phyloP scores from a whole-genome alignment of 495 filamentous ascomycete genomes.

The Aspergillus hancockii region DNA sequence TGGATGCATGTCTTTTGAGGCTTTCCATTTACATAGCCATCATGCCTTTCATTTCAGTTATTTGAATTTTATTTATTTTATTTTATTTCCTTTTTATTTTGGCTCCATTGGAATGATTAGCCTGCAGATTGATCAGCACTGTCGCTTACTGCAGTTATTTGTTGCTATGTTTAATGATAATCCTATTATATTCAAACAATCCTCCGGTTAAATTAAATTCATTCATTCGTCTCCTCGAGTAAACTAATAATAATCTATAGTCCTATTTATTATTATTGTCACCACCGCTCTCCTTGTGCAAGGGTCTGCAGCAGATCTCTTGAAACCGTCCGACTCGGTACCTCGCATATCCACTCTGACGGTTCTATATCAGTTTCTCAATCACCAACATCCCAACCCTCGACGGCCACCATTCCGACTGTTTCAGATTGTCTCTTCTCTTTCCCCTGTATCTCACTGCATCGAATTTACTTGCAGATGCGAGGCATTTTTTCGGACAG shows the following conservation, averaged over 20 bases:
- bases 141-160: constrained; percentile 10
- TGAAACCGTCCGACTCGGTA: constrained; percentile 1
- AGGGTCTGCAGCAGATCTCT: constrained; percentile 13
- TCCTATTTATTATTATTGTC: neutral
- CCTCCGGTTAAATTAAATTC: neutral
- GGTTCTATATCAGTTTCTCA: constrained; percentile 11
- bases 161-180: neutral
- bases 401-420: constrained; percentile 11
- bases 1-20: neutral
- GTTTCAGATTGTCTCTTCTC: constrained; percentile 18
- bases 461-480: constrained; percentile 16
- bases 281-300: neutral
- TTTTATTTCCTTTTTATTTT: neutral
- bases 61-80: neutral
- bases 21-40: constrained; percentile 6
- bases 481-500: constrained; percentile 21
- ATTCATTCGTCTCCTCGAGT: neutral
- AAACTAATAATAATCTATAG: neutral
- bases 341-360: constrained; percentile 13
- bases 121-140: constrained; percentile 23
- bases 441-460: constrained; percentile 16
- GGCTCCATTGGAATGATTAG: constrained; percentile 14
- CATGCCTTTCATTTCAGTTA: constrained; percentile 1
- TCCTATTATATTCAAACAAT: neutral
- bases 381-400: constrained; percentile 2